phyloP scores from a whole-genome alignment of 768 basidiomycete genomes.

The Amanita pseudoporphyria region DNA sequence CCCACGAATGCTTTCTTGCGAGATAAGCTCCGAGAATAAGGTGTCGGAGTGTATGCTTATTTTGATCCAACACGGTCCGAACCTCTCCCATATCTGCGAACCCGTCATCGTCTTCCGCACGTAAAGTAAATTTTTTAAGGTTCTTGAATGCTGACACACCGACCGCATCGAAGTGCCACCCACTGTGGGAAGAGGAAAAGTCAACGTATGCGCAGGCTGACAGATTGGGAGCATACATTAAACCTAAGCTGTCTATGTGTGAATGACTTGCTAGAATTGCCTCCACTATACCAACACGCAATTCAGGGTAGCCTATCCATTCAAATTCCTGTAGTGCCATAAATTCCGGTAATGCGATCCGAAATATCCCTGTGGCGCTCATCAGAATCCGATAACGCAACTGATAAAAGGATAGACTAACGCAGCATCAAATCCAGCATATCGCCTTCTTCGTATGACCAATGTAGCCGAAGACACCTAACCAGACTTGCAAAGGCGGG shows the following conservation, averaged over 20 bases:
- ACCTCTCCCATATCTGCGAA: slow-evolving; percentile 65
- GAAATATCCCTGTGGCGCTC: slow-evolving; percentile 39
- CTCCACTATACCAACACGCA: slow-evolving; percentile 59
- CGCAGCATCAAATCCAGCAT: slow-evolving; percentile 54
- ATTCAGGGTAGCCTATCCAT: slow-evolving; percentile 71
- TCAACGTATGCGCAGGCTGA: neutral
- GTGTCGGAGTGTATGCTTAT: slow-evolving; percentile 45
- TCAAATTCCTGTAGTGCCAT: slow-evolving; percentile 53
- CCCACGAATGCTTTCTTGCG: slow-evolving; percentile 53
- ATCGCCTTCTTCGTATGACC: slow-evolving; percentile 62
- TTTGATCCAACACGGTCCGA: slow-evolving; percentile 51
- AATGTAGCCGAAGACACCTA: slow-evolving; percentile 52
- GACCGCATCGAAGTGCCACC: slow-evolving; percentile 68
- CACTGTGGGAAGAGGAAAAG: slow-evolving; percentile 23
- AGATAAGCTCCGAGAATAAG: slow-evolving; percentile 66
- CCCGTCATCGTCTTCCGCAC: slow-evolving; percentile 64
- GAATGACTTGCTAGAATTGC: slow-evolving; percentile 44
- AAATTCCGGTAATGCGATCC: slow-evolving; percentile 54
- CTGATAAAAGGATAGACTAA: slow-evolving; percentile 17
- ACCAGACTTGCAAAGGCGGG: slow-evolving; percentile 50
- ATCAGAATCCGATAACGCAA: too few relatives aligned
- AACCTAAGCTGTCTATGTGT: slow-evolving; percentile 44
- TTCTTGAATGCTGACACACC: slow-evolving; percentile 55
- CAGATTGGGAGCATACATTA: slow-evolving; percentile 30
- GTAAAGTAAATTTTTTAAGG: slow-evolving; percentile 55